Base-by-base conservation (phyloP, 768 basidiomycete genomes). In the Xerocomellus chrysenteron region DNA sequence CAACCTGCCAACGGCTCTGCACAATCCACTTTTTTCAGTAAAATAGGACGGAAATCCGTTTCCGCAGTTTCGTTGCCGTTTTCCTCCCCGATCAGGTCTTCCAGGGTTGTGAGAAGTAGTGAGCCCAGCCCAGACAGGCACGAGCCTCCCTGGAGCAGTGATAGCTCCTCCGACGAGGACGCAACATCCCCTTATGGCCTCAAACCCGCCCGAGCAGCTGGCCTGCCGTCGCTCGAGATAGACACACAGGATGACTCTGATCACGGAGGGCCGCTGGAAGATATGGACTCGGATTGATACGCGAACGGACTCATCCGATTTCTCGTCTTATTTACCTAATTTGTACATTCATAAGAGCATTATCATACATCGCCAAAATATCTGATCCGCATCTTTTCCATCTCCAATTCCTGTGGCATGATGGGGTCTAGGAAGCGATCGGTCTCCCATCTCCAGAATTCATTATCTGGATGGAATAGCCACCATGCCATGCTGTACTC, bases 161-260 rank as follows among this genome's bases (percentile, higher is more conserved):
- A 85, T 63, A 84, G 79, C 52, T 85, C 83, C 12, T 82, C 81
- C 16, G 83, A 81, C 35, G 80, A 78, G 5, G 64, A 68, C 47
- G 75, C 73, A 42, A 48, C 67, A 13, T 54, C 62, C 4, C 43
- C 60, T 14, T 54, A 61, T 41, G 63, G 66, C 19, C 58, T 54
- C 11, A 63, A 51, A 43, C 46, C 42, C 17, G 10, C 33, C 28
- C 46, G 58, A 26, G 32, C 51, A 56, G 50, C 61, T 40, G 52
- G 55, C 19, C 43, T 60, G 50, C 54, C 47, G 46, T 39, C 50
- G n/a, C n/a, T 42, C 11, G 41, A 36, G 40, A 57, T 44, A 50
- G 56, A 59, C 26, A 16, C 50, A 8, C 56, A 48, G 40, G 51
- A 28, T 28, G 58, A 69, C 36, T 63, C 54, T 52, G 70, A 66